Evolutionary conservation across 805 yeast species (phyloP).

Genomic region (Cyberlindnera bimundalis): DNA sequence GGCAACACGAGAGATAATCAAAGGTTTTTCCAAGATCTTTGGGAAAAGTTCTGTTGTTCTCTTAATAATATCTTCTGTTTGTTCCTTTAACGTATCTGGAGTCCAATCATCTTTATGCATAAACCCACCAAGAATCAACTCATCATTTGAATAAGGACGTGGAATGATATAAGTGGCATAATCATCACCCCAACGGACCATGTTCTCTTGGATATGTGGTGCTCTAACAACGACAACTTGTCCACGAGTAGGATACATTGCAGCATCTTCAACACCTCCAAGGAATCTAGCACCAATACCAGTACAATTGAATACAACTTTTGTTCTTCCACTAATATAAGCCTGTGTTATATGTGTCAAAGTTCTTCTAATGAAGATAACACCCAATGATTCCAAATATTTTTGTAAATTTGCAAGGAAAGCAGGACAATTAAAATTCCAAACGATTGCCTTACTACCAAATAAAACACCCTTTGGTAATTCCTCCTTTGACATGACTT

Average conservation of each 20-base stretch:
- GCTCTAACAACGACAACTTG: constrained; percentile 73
- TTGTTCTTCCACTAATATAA: constrained; percentile 24
- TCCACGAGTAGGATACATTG: constrained; percentile 72
- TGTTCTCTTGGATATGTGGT: constrained; percentile 61
- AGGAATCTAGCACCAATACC: constrained; percentile 66
- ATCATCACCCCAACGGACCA: constrained; percentile 56
- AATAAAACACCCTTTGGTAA: constrained; percentile 50
- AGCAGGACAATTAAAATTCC: constrained; percentile 71
- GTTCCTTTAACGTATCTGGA: constrained; percentile 52
- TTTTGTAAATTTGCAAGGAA: constrained; percentile 47
- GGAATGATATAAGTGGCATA: constrained; percentile 70
- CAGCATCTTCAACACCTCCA: constrained; percentile 61
- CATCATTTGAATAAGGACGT: constrained; percentile 62
- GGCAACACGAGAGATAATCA: constrained; percentile 58
- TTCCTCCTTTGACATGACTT: constrained; percentile 31
- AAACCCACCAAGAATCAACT: constrained; percentile 73
- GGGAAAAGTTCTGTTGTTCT: constrained; percentile 55
- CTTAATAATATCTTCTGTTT: constrained; percentile 57
- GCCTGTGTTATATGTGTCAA: constrained; percentile 59
- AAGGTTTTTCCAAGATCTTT: constrained; percentile 40
- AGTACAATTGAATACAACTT: constrained; percentile 67
- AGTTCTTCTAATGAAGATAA: constrained; percentile 44
- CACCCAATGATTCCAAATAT: constrained; percentile 46
- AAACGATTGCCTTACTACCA: constrained; percentile 54
- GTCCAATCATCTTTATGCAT: constrained; percentile 62